A percentile compares a stretch with the other conserved stretches of the same genome.
These are phyloP conservation scores for Stephanodiscus triporus DNA, from an alignment of 108 stramenopile genomes.

Conservation along the genomic window DNA sequence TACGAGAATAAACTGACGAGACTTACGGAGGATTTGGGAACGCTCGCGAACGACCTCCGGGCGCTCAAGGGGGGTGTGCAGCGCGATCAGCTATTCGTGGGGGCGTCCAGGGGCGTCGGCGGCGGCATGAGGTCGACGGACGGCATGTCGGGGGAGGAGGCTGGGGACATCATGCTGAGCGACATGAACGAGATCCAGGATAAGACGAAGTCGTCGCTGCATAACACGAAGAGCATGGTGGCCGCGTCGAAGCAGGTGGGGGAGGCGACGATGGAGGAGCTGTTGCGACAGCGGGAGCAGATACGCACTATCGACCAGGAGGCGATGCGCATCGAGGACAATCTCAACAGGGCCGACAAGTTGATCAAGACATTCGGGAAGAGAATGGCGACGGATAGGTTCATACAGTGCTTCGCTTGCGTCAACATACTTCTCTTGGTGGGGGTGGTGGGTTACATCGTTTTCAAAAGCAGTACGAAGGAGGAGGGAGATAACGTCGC, in stretches of 20 bases:
- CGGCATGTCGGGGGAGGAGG: slow-evolving; percentile 61
- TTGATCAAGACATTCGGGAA: slow-evolving; percentile 92
- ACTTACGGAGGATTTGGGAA: slow-evolving; percentile 63
- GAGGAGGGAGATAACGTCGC: slow-evolving; percentile 10
- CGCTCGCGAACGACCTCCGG: slow-evolving; percentile 66
- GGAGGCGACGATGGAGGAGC: slow-evolving; percentile 80
- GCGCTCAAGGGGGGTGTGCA: slow-evolving; percentile 64
- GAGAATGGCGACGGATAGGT: slow-evolving; percentile 93
- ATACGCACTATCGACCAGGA: slow-evolving; percentile 87
- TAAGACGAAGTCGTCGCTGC: slow-evolving; percentile 80
- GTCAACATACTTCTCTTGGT: slow-evolving; percentile 81
- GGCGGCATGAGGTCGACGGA: slow-evolving; percentile 22
- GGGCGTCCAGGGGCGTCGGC: slow-evolving; percentile 23
- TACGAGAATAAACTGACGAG: slow-evolving; percentile 58
- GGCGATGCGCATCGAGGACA: slow-evolving; percentile 89
- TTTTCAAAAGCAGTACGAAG: slow-evolving; percentile 60
- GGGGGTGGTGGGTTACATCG: slow-evolving; percentile 85
- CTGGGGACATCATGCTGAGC: slow-evolving; percentile 73
- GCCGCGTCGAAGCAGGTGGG: slow-evolving; percentile 84
- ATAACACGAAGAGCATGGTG: slow-evolving; percentile 75
- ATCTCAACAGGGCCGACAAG: slow-evolving; percentile 84
- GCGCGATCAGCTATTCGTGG: slow-evolving; percentile 71
- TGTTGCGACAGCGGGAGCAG: slow-evolving; percentile 89
- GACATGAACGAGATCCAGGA: slow-evolving; percentile 76
- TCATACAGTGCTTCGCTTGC: slow-evolving; percentile 93